A percentile compares a stretch with the other conserved stretches of the same genome.
phyloP scores from a whole-genome alignment of 352 stramenopile genomes.

The Globisporangium lucens region DNA sequence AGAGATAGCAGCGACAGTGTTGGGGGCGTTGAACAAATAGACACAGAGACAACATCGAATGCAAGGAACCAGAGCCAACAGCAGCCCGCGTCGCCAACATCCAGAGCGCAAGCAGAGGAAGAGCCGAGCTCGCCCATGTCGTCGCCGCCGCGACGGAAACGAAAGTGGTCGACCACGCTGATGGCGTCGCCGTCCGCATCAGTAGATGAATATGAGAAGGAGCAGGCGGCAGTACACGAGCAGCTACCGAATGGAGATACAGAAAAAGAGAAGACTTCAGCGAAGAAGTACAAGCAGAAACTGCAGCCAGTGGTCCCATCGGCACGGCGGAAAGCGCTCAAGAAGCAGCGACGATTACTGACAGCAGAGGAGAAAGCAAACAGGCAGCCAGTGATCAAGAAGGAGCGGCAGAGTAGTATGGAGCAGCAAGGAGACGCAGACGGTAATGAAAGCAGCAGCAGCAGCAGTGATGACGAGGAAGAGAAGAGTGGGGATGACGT shows the following conservation, averaged over 20 bases:
- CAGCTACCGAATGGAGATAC: background rate
- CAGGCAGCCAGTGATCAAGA: constrained; percentile 4
- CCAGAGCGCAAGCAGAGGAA: background rate
- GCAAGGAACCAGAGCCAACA: constrained; percentile 1
- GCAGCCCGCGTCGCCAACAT: background rate
- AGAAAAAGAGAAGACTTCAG: background rate
- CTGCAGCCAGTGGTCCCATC: constrained; percentile 45
- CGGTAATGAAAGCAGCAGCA: background rate
- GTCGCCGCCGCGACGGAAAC: constrained; percentile 34
- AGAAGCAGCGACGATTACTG: constrained; percentile 31
- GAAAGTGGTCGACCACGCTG: constrained; percentile 76
- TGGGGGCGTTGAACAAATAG: background rate
- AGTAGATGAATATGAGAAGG: constrained; percentile 4
- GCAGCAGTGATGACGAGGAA: background rate
- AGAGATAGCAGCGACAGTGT: background rate
- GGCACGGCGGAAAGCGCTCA: constrained; percentile 41
- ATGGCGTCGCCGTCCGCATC: constrained; percentile 17
- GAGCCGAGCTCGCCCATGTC: constrained; percentile 10
- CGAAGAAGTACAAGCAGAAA: constrained; percentile 31
- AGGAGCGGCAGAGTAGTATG: background rate
- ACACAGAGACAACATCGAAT: constrained; percentile 1
- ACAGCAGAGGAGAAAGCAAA: constrained; percentile 15
- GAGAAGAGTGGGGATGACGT: background rate
- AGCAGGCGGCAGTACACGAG: constrained; percentile 2
- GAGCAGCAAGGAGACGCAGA: background rate